Evolutionary conservation across 768 basidiomycete species (phyloP).

Genomic region (Lactarius evosmus): DNA sequence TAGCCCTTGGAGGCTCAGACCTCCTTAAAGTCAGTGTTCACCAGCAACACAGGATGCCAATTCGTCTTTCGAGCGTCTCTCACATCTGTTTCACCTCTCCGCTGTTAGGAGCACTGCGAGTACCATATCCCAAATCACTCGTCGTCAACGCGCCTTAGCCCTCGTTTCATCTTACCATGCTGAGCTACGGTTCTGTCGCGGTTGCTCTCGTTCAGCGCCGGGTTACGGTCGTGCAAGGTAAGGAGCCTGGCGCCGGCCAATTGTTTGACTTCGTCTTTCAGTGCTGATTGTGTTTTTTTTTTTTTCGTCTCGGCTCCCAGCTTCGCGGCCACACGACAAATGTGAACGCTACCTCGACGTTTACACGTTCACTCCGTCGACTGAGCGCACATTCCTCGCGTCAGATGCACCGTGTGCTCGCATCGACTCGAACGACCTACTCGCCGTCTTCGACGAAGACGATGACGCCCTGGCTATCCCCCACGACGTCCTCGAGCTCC

Average conservation of each 20-base stretch:
- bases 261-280: background rate
- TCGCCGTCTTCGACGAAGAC: conserved; percentile 54
- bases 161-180: conserved; percentile 12
- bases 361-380: conserved; percentile 60
- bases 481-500: conserved; percentile 62
- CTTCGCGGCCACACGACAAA: conserved; percentile 51
- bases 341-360: conserved; percentile 64
- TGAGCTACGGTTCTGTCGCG: conserved; percentile 52
- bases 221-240: conserved; percentile 68
- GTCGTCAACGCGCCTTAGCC: background rate
- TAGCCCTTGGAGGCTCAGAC: conserved; percentile 13
- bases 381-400: conserved; percentile 62
- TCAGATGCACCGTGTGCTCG: conserved; percentile 59
- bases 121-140: background rate
- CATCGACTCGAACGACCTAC: conserved; percentile 56
- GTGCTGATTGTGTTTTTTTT: background rate
- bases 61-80: background rate
- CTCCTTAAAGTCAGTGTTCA: background rate
- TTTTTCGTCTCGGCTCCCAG: conserved; percentile 39
- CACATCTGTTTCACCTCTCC: background rate
- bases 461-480: conserved; percentile 35
- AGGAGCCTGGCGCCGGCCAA: conserved; percentile 16
- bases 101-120: background rate
- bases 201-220: conserved; percentile 67
- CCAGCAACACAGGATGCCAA: background rate